Evolutionary conservation across 331 rosid genomes (phyloP).

Genomic region (Malus hybrid): DNA sequence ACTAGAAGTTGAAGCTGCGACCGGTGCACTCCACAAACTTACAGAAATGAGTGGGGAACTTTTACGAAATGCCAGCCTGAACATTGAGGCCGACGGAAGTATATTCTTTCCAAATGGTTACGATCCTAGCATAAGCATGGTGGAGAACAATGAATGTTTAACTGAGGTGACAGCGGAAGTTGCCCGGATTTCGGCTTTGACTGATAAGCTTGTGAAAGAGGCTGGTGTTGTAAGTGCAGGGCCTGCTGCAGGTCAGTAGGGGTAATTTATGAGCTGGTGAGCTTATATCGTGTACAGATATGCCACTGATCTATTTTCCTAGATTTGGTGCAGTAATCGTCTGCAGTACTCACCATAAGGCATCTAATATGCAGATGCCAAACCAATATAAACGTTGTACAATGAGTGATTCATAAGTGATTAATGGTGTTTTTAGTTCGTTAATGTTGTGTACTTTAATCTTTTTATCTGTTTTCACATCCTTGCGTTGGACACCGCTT

Average conservation of each 20-base stretch:
- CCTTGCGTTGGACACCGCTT: too few relatives aligned
- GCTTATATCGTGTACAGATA: neutral
- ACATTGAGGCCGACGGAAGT: constrained; percentile 36
- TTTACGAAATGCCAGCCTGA: constrained; percentile 31
- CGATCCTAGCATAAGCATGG: neutral
- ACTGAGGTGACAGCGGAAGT: constrained; percentile 48
- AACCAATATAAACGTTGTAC: neutral
- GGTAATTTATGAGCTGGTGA: constrained; percentile 4
- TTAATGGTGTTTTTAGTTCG: neutral
- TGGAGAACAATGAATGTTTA: constrained; percentile 21
- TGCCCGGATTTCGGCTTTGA: constrained; percentile 56
- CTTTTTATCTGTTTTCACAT: too few relatives aligned
- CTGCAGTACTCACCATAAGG: neutral
- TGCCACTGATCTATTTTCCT: neutral
- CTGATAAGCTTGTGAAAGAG: constrained; percentile 64
- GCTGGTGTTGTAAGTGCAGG: constrained; percentile 41
- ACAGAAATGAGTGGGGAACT: constrained; percentile 57
- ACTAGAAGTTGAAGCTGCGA: constrained; percentile 73
- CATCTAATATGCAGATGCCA: neutral
- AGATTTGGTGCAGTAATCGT: neutral
- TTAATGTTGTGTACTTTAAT: too few relatives aligned
- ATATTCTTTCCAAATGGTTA: constrained; percentile 5
- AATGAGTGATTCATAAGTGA: neutral
- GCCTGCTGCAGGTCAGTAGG: constrained; percentile 31
- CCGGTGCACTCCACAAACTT: constrained; percentile 61